Percentiles rank a stretch among this genome's conserved stretches.
Evolutionary conservation across 2,329 filamentous ascomycete species (phyloP).

Genomic region (Lizonia empirigonia): DNA sequence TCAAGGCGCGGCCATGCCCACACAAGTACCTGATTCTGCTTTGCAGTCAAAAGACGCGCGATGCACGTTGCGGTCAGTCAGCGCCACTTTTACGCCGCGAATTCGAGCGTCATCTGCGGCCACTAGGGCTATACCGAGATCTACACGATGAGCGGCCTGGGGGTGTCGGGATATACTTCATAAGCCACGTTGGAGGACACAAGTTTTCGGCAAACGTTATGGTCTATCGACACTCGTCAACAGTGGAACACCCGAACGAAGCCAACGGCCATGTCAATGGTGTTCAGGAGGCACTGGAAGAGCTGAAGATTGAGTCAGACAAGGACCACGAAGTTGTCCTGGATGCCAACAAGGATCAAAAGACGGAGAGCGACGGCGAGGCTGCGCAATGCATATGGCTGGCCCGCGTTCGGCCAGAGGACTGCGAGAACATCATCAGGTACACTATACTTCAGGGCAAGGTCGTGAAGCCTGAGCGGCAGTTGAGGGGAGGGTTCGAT

Average conservation of each 20-base stretch:
- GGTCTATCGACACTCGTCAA: constrained; percentile 71
- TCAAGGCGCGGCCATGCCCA: constrained; percentile 70
- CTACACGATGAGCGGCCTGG: constrained; percentile 86
- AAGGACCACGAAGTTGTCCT: constrained; percentile 44
- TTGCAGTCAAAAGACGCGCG: constrained; percentile 92
- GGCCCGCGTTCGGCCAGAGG: constrained; percentile 80
- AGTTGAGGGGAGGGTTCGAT: constrained; percentile 91
- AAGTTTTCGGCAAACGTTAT: constrained; percentile 96
- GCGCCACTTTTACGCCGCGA: constrained; percentile 88
- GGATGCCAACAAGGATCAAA: constrained; percentile 44
- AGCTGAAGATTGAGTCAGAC: constrained; percentile 47
- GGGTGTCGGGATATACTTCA: constrained; percentile 94
- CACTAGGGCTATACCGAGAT: constrained; percentile 83
- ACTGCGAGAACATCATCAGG: constrained; percentile 89
- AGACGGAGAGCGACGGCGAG: constrained; percentile 44
- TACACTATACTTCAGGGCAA: constrained; percentile 94
- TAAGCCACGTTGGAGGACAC: constrained; percentile 94
- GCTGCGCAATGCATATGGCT: constrained; percentile 94
- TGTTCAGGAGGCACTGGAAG: constrained; percentile 44
- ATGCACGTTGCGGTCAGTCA: constrained; percentile 91
- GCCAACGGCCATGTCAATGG: constrained; percentile 30
- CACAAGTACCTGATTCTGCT: constrained; percentile 88
- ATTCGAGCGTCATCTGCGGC: constrained; percentile 85
- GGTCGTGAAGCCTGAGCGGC: constrained; percentile 84
- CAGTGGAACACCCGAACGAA: constrained; percentile 23